Evolutionary conservation across 2,329 filamentous ascomycete species (phyloP).

Genomic region (Eurotiales sp.): DNA sequence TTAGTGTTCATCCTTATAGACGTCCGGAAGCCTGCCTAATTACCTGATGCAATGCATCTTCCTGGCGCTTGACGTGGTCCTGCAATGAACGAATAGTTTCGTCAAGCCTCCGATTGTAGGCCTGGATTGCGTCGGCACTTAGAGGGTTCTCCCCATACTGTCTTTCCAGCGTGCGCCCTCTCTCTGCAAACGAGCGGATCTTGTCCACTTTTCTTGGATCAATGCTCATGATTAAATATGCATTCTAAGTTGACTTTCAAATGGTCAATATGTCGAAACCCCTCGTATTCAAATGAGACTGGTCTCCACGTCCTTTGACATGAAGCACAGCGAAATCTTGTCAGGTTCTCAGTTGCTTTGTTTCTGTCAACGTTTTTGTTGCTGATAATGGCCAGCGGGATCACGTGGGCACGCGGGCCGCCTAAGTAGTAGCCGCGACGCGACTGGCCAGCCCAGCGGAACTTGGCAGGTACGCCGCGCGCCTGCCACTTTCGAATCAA

Average conservation of each 20-base stretch:
- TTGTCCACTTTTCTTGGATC: slow-evolving; percentile 30
- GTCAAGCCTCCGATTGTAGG: slow-evolving; percentile 49
- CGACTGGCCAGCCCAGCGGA: neutral
- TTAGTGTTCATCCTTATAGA: neutral
- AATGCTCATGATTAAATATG: slow-evolving; percentile 24
- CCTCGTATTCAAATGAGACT: too few species aligned
- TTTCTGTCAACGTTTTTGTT: neutral
- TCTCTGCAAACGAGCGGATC: slow-evolving; percentile 32
- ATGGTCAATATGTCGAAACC: too few species aligned
- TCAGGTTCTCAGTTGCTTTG: neutral
- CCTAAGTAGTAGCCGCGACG: neutral
- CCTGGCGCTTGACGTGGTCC: slow-evolving; percentile 46
- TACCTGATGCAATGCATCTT: slow-evolving; percentile 46
- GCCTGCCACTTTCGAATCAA: neutral
- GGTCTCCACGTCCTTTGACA: too few species aligned
- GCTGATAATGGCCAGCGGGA: neutral
- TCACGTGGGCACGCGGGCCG: slow-evolving; percentile 14
- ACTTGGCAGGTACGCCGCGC: neutral
- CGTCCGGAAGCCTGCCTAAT: neutral
- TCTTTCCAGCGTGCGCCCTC: slow-evolving; percentile 32
- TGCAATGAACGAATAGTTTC: slow-evolving; percentile 66
- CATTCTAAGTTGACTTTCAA: neutral
- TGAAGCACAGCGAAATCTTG: too few species aligned
- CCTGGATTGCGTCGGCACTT: slow-evolving; percentile 26
- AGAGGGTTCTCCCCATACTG: slow-evolving; percentile 26